These are phyloP conservation scores for Heliamphora exappendiculata DNA, from an alignment of 148 eudicot species.

Conservation along the genomic window DNA sequence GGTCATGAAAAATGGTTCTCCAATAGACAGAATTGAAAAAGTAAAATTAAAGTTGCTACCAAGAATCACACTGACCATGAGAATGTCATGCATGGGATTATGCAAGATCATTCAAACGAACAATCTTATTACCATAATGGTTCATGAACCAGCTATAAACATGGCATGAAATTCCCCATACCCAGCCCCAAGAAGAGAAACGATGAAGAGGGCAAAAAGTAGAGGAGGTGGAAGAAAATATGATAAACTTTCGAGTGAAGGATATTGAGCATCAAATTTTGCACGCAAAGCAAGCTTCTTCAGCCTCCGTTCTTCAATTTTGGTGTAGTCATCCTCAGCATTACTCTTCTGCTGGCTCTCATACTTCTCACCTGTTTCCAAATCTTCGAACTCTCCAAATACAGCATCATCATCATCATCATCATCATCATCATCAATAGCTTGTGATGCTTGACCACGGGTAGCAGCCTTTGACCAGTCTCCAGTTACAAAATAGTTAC, in stretches of 20 bases:
- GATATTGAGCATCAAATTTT: slow-evolving; percentile 90
- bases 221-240: no score
- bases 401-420: slow-evolving; percentile 43
- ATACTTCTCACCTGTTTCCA: slow-evolving; percentile 65
- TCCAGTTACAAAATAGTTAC: slow-evolving; percentile 87
- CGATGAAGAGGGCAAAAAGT: neutral
- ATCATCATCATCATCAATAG: slow-evolving; percentile 25
- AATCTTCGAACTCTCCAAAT: slow-evolving; percentile 83
- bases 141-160: neutral
- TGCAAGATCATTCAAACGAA: slow-evolving; percentile 4
- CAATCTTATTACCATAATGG: neutral
- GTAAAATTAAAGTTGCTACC: neutral
- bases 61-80: neutral
- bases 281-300: slow-evolving; percentile 94
- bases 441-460: slow-evolving; percentile 44
- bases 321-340: slow-evolving; percentile 29
- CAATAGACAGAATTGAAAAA: neutral
- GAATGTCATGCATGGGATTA: slow-evolving; percentile 1
- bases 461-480: slow-evolving; percentile 80
- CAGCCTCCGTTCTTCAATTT: slow-evolving; percentile 48
- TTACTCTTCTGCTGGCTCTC: slow-evolving; percentile 32
- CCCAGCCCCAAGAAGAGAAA: neutral
- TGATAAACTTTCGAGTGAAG: no score
- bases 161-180: no score
- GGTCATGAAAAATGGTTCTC: slow-evolving; percentile 19